phyloP scores from a whole-genome alignment of 2,329 filamentous ascomycete genomes.

The Cladophialophora carrionii region DNA sequence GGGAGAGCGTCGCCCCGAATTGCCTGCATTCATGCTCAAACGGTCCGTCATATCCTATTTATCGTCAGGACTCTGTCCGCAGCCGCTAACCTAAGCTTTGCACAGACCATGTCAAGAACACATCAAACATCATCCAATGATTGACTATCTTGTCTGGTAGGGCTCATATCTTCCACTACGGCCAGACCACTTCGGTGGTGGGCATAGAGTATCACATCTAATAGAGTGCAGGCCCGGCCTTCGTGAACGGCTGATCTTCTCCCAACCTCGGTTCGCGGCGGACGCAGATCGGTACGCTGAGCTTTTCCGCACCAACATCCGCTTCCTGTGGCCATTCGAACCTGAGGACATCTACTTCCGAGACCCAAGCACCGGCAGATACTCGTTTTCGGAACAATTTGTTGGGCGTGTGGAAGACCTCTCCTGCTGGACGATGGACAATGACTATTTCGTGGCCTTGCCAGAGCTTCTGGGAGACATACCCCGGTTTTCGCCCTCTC shows the following conservation, averaged over 20 bases:
- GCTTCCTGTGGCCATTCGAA: background rate
- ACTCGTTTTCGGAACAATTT: slow-evolving; percentile 18
- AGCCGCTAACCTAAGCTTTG: background rate
- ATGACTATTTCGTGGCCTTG: slow-evolving; percentile 14
- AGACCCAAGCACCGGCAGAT: slow-evolving; percentile 8
- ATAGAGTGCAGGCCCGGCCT: background rate
- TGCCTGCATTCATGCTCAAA: background rate
- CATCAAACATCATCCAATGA: background rate
- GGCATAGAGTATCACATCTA: background rate
- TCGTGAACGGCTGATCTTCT: background rate
- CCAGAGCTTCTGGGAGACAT: slow-evolving; percentile 13
- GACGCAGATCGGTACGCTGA: background rate
- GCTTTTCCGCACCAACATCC: background rate
- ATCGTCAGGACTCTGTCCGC: background rate
- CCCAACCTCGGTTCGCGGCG: background rate
- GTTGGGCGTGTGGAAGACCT: slow-evolving; percentile 10
- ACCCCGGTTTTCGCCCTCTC: slow-evolving; percentile 5
- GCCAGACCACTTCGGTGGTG: background rate
- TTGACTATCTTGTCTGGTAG: background rate
- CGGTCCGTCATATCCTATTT: background rate
- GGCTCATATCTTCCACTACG: background rate
- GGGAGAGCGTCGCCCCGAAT: background rate
- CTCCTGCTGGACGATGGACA: slow-evolving; percentile 18
- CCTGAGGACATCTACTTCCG: background rate
- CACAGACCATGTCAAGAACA: background rate